These are phyloP conservation scores for Persicaria maculosa DNA, from an alignment of 148 eudicot genomes.

Conservation along the genomic window DNA sequence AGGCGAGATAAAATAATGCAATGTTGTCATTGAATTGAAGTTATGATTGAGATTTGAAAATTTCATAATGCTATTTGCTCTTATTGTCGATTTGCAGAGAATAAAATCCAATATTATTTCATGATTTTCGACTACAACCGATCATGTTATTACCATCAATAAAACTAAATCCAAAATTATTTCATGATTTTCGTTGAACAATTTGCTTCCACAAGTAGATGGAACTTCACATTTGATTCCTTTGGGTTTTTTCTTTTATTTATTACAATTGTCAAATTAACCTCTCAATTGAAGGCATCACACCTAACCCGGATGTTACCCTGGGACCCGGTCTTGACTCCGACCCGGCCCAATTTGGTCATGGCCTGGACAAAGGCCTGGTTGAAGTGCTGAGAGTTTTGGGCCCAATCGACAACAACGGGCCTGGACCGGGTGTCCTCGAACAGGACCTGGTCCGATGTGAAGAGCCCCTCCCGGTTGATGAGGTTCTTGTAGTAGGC, in stretches of 20 bases:
- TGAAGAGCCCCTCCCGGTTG: slow-evolving; percentile 46
- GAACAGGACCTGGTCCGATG: slow-evolving; percentile 60
- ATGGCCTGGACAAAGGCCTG: slow-evolving; percentile 51
- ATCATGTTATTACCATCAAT: not conserved
- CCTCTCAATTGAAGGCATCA: slow-evolving; percentile 3
- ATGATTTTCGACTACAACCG: not conserved
- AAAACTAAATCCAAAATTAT: not conserved
- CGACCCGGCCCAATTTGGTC: slow-evolving; percentile 61
- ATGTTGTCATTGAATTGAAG: too few relatives aligned
- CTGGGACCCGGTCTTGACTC: slow-evolving; percentile 48
- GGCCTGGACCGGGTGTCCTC: slow-evolving; percentile 36
- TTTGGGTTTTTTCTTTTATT: not conserved
- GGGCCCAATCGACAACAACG: slow-evolving; percentile 51
- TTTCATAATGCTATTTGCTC: too few relatives aligned
- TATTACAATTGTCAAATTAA: not conserved
- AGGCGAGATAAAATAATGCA: too few relatives aligned
- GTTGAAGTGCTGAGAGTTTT: slow-evolving; percentile 32
- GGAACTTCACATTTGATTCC: too few relatives aligned
- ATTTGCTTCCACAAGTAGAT: too few relatives aligned
- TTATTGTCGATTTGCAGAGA: too few relatives aligned
- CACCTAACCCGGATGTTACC: slow-evolving; percentile 50
- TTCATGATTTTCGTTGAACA: not conserved
- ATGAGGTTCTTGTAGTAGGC: slow-evolving; percentile 48
- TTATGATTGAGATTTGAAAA: too few relatives aligned
- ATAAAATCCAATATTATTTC: too few relatives aligned